Percentiles rank a stretch among this genome's conserved stretches.
Evolutionary conservation across 2,329 filamentous ascomycete species (phyloP).

Genomic region (Fusarium duplospermum): DNA sequence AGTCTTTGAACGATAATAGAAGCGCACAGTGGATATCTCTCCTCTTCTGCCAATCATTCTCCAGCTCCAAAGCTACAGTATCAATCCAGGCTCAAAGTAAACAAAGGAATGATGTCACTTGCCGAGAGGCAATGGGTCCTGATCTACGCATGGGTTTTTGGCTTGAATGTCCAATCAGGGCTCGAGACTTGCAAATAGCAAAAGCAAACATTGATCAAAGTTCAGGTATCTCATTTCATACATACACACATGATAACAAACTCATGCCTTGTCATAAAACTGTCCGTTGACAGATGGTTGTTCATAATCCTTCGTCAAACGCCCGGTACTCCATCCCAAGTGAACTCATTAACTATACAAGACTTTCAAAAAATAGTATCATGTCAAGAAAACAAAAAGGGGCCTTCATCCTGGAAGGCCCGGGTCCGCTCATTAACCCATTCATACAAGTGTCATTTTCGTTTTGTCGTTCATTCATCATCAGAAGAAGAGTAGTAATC

Average conservation of each 20-base stretch:
- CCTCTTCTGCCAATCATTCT: neutral
- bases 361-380: neutral
- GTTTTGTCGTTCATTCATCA: neutral
- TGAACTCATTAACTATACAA: neutral
- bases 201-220: neutral
- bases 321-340: neutral
- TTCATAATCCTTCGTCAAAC: neutral
- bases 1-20: conserved; percentile 9
- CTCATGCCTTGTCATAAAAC: neutral
- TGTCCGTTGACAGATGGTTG: neutral
- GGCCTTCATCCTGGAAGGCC: neutral
- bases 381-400: neutral
- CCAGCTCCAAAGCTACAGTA: neutral
- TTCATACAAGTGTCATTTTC: neutral
- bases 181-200: neutral
- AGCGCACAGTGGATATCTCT: conserved; percentile 4
- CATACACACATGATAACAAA: neutral
- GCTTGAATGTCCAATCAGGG: conserved; percentile 20
- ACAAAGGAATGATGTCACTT: conserved; percentile 26
- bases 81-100: neutral
- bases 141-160: conserved; percentile 9
- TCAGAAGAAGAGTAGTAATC: conserved; percentile 21
- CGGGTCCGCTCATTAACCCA: conserved; percentile 11
- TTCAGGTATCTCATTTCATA: neutral
- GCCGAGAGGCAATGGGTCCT: conserved; percentile 11